Evolutionary conservation across 768 basidiomycete species (phyloP), one percentile per base, ranked within the genome.

Genomic region (Mycena epipterygia): DNA sequence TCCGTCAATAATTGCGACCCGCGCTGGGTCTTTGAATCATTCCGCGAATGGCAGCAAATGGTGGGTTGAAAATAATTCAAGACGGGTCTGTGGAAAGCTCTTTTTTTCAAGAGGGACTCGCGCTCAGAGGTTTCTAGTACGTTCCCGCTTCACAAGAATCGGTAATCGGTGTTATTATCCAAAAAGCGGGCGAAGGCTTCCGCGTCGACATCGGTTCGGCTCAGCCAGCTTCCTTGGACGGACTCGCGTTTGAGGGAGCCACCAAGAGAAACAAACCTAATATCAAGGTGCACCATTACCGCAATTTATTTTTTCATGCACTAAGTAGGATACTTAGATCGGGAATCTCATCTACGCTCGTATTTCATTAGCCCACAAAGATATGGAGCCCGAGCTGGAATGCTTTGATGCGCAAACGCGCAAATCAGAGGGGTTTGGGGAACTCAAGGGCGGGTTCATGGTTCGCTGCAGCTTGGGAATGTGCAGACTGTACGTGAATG

Each of bases 371-470:
- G 96, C 98, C 7, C 95, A 97, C 77, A 94, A 96, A 76, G 97
- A 99, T 79, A 97, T 98, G 94, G 98, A 99, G 63, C 97, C 98
- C 1, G 98, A 99, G 77, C 84, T 99, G 12, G 96, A 98, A 78
- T 99, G 98, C 79, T 95, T 98, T 75, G 95, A 98, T 76, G 94
- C 95, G 2, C 93, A 96, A 74, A 95, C 95, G 29, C 91, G 90
- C 72, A 99, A 98, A 81, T 84, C 96, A 1, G 95, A 95, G 68
- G 97, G 96, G 0, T 98, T 94, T 74, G 98, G 98, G 1, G 96
- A 97, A 74, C 86, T 99, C 41, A 96, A 94, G 73, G 94, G 92
- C 11, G 97, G 97, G 1, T 93, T 97, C 75, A 77, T 98, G 70
- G 85, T 93, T 12, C 86, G 89, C 39, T 94, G 94, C 75, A 95